Percentiles rank a stretch among this genome's conserved stretches.
Evolutionary conservation across 169 alveolate genomes (phyloP).

Genomic region (Plasmodium fragile): DNA sequence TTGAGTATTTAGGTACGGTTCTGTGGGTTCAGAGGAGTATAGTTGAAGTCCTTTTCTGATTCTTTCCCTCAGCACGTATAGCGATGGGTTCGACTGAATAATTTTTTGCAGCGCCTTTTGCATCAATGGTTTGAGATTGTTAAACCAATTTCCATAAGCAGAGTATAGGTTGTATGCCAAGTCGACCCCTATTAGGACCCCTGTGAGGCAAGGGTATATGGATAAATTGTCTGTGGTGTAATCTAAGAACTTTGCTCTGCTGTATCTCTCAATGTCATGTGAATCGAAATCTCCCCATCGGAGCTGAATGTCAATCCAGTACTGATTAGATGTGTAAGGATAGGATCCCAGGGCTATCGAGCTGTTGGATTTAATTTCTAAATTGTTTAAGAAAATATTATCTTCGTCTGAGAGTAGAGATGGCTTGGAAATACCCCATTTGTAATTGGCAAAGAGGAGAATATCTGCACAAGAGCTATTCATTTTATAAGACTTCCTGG

Average conservation of each 20-base stretch:
- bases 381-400: slow-evolving; percentile 92
- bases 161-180: slow-evolving; percentile 99
- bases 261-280: slow-evolving; percentile 99
- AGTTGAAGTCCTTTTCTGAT: slow-evolving; percentile 99
- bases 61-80: slow-evolving; percentile 99
- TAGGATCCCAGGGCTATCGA: slow-evolving; percentile 31
- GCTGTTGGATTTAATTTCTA: slow-evolving; percentile 77
- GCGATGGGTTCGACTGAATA: slow-evolving; percentile 99
- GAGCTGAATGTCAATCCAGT: slow-evolving; percentile 99
- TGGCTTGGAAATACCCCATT: slow-evolving; percentile 98
- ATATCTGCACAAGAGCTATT: slow-evolving; percentile 99
- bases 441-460: slow-evolving; percentile 97
- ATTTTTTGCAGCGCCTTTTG: slow-evolving; percentile 99
- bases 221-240: slow-evolving; percentile 99
- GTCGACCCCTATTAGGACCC: slow-evolving; percentile 98
- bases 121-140: slow-evolving; percentile 96
- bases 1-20: slow-evolving; percentile 98
- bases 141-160: slow-evolving; percentile 99
- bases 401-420: slow-evolving; percentile 95
- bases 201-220: slow-evolving; percentile 99
- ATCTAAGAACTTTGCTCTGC: slow-evolving; percentile 99
- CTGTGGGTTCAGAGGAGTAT: slow-evolving; percentile 99
- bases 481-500: slow-evolving; percentile 99
- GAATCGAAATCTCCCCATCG: slow-evolving; percentile 99
- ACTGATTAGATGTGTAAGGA: slow-evolving; percentile 86